These are phyloP conservation scores for Trametes maxima DNA, from an alignment of 768 basidiomycete species.

Conservation along the genomic window DNA sequence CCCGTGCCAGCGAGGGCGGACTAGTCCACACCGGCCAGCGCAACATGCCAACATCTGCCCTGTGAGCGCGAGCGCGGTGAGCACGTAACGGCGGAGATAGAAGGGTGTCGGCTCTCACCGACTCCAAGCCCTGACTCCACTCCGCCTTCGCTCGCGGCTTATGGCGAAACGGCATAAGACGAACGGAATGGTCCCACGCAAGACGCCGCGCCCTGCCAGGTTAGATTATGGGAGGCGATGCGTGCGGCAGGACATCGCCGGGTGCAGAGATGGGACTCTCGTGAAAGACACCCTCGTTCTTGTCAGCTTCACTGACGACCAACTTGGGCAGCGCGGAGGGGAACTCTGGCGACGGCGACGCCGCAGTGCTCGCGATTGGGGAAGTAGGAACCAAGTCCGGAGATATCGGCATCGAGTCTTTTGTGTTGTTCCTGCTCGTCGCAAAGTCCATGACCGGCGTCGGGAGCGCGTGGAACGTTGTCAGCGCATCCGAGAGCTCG, in stretches of 20 bases:
- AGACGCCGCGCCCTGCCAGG: slow-evolving; percentile 6
- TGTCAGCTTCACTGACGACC: slow-evolving; percentile 17
- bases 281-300: slow-evolving; percentile 18
- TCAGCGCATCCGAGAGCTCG: slow-evolving; percentile 48
- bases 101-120: neutral
- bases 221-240: slow-evolving; percentile 9
- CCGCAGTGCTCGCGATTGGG: slow-evolving; percentile 27
- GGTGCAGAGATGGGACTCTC: slow-evolving; percentile 18
- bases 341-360: slow-evolving; percentile 24
- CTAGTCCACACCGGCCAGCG: too few relatives aligned
- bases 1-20: too few relatives aligned
- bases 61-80: neutral
- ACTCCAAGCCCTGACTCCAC: slow-evolving; percentile 1
- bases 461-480: slow-evolving; percentile 47
- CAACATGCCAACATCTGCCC: neutral
- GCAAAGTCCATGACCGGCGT: slow-evolving; percentile 43
- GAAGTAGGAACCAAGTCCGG: slow-evolving; percentile 22
- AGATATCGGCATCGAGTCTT: slow-evolving; percentile 35
- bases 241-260: slow-evolving; percentile 14
- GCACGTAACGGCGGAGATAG: neutral
- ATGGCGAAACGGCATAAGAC: slow-evolving; percentile 15
- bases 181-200: neutral
- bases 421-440: slow-evolving; percentile 36
- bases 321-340: slow-evolving; percentile 11
- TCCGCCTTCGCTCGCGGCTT: slow-evolving; percentile 8